phyloP scores from a whole-genome alignment of 2,329 filamentous ascomycete genomes.

The Colletotrichum scovillei region DNA sequence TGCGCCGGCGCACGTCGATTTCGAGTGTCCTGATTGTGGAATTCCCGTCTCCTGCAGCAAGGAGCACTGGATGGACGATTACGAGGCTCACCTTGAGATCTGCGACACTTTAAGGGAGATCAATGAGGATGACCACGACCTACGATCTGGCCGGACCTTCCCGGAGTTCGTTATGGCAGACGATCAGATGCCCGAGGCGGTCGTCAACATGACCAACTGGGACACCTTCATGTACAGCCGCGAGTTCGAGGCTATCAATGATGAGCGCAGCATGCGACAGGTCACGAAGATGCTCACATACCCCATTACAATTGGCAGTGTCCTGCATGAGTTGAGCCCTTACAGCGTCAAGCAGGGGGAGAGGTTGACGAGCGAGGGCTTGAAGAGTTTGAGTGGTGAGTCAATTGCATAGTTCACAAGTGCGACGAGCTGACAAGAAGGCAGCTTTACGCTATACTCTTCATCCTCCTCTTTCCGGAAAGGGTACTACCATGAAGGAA shows the following conservation, averaged over 20 bases:
- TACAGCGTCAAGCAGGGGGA: conserved; percentile 83
- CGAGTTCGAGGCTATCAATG: conserved; percentile 90
- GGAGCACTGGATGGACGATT: conserved; percentile 96
- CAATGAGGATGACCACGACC: conserved; percentile 97
- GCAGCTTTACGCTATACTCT: conserved; percentile 91
- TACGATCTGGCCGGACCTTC: conserved; percentile 90
- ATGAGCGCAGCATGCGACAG: conserved; percentile 90
- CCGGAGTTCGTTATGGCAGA: conserved; percentile 93
- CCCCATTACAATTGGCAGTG: conserved; percentile 88
- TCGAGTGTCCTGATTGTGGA: conserved; percentile 96
- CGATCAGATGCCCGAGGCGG: conserved; percentile 88
- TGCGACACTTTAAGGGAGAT: conserved; percentile 93
- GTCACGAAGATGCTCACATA: conserved; percentile 94
- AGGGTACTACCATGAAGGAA: conserved; percentile 79
- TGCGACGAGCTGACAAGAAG: conserved; percentile 1
- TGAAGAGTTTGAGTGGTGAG: conserved; percentile 93
- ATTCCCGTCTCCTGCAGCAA: conserved; percentile 94
- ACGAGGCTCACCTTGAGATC: conserved; percentile 90
- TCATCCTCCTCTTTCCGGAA: conserved; percentile 85
- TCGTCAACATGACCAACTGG: conserved; percentile 99
- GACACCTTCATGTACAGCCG: conserved; percentile 95
- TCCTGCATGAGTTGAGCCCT: conserved; percentile 93
- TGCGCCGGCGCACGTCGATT: conserved; percentile 85
- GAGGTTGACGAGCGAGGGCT: conserved; percentile 84
- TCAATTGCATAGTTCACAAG: conserved; percentile 36